Conservation (phyloP, 1,139 yeast genomes). For the Yamadazyma membranifaciens region DNA sequence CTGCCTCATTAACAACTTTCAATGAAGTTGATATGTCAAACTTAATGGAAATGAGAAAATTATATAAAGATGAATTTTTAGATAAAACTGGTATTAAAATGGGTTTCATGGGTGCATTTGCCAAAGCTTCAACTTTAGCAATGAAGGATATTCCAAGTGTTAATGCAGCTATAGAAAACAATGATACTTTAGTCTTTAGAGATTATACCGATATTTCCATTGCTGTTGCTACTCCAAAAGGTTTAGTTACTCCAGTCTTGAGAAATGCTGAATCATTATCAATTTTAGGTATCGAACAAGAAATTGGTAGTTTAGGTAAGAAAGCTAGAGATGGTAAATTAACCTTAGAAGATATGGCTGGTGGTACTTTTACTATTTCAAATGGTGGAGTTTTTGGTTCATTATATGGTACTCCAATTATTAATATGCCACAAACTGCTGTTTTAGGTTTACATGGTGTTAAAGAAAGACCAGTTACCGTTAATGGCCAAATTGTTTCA, state of each 20-base stretch:
- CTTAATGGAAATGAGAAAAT: constrained; percentile 90
- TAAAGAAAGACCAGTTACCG: constrained; percentile 96
- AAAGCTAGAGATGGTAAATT: constrained; percentile 98
- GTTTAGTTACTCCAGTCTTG: constrained; percentile 96
- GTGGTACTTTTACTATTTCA: constrained; percentile 98
- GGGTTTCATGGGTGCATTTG: constrained; percentile 99
- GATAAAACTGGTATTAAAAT: constrained; percentile 93
- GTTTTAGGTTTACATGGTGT: constrained; percentile 97
- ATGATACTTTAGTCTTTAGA: constrained; percentile 91
- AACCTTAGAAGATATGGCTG: constrained; percentile 97
- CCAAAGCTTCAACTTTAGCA: constrained; percentile 91
- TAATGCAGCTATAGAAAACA: constrained; percentile 91
- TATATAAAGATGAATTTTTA: constrained; percentile 93
- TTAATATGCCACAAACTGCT: constrained; percentile 97
- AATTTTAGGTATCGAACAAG: constrained; percentile 86
- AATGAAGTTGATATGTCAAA: constrained; percentile 97
- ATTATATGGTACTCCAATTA: constrained; percentile 96
- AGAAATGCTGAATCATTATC: constrained; percentile 95
- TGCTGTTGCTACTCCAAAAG: constrained; percentile 99
- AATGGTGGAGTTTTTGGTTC: constrained; percentile 99
- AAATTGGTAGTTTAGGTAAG: constrained; percentile 75
- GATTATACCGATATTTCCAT: constrained; percentile 94
- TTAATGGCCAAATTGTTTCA: constrained; percentile 91
- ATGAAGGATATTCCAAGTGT: constrained; percentile 95
- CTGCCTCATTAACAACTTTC: constrained; percentile 97